Conservation (phyloP, 306 rosid genomes). For the Ziziphus jujuba region DNA sequence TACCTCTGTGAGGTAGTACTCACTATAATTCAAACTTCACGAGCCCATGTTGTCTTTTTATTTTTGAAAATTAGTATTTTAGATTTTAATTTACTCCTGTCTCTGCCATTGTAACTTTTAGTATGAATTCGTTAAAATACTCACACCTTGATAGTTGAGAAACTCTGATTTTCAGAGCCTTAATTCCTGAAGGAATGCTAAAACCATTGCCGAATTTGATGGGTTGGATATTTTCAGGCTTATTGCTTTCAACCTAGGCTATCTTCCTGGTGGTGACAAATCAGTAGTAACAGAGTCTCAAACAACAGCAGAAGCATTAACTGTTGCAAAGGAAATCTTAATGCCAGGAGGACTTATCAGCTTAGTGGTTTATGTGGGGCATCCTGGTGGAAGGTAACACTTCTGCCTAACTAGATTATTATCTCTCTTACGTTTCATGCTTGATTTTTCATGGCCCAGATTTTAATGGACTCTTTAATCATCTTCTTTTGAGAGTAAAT, state of each 20-base stretch:
- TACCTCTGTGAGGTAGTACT: slow-evolving; percentile 63
- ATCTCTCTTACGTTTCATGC: too few species aligned
- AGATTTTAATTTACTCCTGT: too few species aligned
- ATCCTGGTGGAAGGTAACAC: slow-evolving; percentile 85
- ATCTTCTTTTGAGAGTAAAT: neutral
- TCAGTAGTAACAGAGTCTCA: slow-evolving; percentile 61
- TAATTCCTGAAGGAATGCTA: neutral
- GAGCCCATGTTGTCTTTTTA: neutral
- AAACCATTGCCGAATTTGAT: slow-evolving; percentile 20
- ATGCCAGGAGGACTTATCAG: slow-evolving; percentile 81
- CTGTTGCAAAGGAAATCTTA: slow-evolving; percentile 63
- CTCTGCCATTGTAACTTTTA: too few species aligned
- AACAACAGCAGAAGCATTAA: slow-evolving; percentile 70
- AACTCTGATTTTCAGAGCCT: neutral
- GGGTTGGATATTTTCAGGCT: slow-evolving; percentile 53
- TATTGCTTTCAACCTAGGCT: slow-evolving; percentile 90
- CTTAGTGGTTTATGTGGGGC: slow-evolving; percentile 81
- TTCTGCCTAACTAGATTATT: neutral
- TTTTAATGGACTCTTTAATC: too few species aligned
- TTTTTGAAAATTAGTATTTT: neutral
- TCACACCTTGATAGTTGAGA: neutral
- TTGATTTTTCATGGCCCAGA: too few species aligned
- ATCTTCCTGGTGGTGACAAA: slow-evolving; percentile 93
- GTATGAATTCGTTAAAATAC: too few species aligned
- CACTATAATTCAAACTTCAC: slow-evolving; percentile 6